Conservation (phyloP, 1,284 basidiomycete genomes). For the Moniliella sp. region DNA sequence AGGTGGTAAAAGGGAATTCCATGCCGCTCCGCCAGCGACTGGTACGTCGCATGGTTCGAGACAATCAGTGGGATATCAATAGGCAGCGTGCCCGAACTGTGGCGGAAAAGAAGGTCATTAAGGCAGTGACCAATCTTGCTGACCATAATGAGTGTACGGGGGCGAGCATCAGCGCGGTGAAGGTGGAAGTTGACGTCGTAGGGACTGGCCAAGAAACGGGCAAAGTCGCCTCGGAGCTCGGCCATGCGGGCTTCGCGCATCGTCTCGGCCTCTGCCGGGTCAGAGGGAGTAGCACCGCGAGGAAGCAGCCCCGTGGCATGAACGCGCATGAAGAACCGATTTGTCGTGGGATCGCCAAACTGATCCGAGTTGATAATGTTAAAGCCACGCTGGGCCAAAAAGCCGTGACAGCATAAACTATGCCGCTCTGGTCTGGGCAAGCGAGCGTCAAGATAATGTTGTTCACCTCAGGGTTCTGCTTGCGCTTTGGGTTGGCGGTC, state of each 20-base stretch:
- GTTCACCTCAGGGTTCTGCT: too few relatives aligned
- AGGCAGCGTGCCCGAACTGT: constrained; percentile 14
- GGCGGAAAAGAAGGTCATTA: constrained; percentile 26
- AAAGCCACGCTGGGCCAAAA: constrained; percentile 16
- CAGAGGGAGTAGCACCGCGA: neutral
- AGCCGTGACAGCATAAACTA: constrained; percentile 22
- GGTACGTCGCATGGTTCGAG: constrained; percentile 26
- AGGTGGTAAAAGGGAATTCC: constrained; percentile 29
- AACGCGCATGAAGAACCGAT: constrained; percentile 29
- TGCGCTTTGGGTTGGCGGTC: too few relatives aligned
- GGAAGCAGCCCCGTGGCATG: neutral
- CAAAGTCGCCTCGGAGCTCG: constrained; percentile 8
- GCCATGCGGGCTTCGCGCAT: constrained; percentile 1
- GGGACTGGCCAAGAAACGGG: constrained; percentile 1
- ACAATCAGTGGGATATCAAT: constrained; percentile 24
- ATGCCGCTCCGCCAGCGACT: constrained; percentile 18
- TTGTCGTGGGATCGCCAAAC: constrained; percentile 19
- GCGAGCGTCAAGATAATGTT: constrained; percentile 28
- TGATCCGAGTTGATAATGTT: constrained; percentile 31
- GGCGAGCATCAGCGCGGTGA: constrained; percentile 19
- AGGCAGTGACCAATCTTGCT: constrained; percentile 29
- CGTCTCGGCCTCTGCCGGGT: neutral
- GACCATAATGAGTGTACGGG: constrained; percentile 25
- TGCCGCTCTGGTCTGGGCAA: constrained; percentile 24
- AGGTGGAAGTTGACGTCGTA: constrained; percentile 10